Conservation (phyloP, 495 filamentous ascomycete species). For the Paragyromitra xinjiangensis region DNA sequence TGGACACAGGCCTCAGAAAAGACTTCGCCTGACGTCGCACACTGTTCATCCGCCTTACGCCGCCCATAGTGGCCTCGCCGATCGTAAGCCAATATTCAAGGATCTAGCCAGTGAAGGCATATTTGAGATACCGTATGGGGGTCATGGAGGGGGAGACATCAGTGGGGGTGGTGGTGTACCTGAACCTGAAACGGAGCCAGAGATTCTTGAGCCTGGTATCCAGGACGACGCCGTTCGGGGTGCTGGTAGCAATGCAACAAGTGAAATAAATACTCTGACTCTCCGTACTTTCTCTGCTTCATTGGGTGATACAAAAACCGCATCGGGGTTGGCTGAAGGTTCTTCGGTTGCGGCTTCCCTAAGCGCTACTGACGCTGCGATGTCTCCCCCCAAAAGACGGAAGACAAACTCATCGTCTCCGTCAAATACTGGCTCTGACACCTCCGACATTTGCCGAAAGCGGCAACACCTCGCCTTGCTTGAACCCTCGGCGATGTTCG, state of each 20-base stretch:
- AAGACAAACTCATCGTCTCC: background rate
- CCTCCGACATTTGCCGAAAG: background rate
- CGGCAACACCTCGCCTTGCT: background rate
- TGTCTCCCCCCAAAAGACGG: background rate
- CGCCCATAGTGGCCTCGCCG: background rate
- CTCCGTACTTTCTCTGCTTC: background rate
- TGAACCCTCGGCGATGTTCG: background rate
- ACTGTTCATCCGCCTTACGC: background rate
- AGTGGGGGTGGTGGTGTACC: too few species aligned
- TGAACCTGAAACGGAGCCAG: too few species aligned
- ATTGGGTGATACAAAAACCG: background rate
- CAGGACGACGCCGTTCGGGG: too few species aligned
- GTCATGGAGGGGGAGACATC: too few species aligned
- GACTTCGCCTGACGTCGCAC: background rate
- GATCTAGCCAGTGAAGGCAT: background rate
- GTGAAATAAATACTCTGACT: too few species aligned
- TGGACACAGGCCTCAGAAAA: background rate
- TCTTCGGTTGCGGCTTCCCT: background rate
- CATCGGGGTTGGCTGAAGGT: background rate
- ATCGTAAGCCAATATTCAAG: too few species aligned
- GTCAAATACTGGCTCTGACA: background rate
- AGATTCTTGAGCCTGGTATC: too few species aligned
- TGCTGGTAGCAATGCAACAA: too few species aligned
- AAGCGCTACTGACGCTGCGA: too few species aligned
- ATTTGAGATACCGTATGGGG: too few species aligned